Evolutionary conservation across 2,329 filamentous ascomycete species (phyloP).

Genomic region (Dothistroma septosporum): DNA sequence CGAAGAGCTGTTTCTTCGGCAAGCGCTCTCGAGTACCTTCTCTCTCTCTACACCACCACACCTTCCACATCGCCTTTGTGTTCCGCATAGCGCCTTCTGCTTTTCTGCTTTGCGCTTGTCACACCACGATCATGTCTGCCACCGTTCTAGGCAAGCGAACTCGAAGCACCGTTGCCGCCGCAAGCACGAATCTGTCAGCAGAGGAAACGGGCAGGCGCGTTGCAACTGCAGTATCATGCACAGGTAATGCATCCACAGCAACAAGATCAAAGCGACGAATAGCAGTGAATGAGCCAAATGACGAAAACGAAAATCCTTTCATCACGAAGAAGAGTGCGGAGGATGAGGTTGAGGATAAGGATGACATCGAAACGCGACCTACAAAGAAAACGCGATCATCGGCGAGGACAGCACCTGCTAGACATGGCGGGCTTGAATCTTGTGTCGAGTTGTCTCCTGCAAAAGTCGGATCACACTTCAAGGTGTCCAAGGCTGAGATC

Average conservation of each 20-base stretch:
- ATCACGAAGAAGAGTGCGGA: conserved; percentile 42
- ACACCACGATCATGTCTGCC: conserved; percentile 31
- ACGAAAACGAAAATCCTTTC: conserved; percentile 65
- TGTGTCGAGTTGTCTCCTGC: conserved; percentile 44
- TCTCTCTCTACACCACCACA: neutral
- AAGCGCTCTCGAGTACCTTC: conserved; percentile 4
- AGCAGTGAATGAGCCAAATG: conserved; percentile 51
- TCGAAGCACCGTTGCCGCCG: conserved; percentile 35
- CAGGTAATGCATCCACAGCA: conserved; percentile 15
- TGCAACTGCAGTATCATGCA: conserved; percentile 5
- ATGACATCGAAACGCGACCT: conserved; percentile 35
- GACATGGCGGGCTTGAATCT: conserved; percentile 44
- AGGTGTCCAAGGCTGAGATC: conserved; percentile 38
- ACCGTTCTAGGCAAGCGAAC: conserved; percentile 47
- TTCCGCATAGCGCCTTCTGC: conserved; percentile 3
- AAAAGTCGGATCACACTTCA: conserved; percentile 46
- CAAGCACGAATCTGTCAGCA: conserved; percentile 34
- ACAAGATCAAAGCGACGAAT: conserved; percentile 43
- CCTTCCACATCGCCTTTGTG: neutral
- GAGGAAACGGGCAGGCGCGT: conserved; percentile 17
- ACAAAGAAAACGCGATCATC: conserved; percentile 35
- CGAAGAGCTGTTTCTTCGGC: conserved; percentile 1
- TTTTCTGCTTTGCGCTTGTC: neutral
- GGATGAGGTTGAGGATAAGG: conserved; percentile 46
- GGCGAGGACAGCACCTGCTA: conserved; percentile 42